Percentiles rank a stretch among this genome's conserved stretches.
Evolutionary conservation across 225 moss, liverwort and hornwort genomes (phyloP).

Genomic region (Straminergon stramineum): DNA sequence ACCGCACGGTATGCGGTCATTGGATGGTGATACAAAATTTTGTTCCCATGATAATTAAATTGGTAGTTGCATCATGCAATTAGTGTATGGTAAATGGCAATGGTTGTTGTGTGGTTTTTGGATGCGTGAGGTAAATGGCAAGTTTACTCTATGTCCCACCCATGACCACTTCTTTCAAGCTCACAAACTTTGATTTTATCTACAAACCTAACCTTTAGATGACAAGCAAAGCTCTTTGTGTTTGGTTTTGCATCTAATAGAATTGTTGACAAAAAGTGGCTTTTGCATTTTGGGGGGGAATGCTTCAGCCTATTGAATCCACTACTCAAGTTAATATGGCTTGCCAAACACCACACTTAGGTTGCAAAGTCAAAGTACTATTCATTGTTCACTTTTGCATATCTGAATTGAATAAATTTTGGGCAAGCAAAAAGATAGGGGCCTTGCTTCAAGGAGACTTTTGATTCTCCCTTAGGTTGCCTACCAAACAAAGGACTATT

Average conservation of each 20-base stretch:
- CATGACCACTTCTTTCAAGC: neutral
- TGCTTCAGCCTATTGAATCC: neutral
- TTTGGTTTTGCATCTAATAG: neutral
- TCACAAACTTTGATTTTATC: neutral
- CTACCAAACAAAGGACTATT: fast-evolving
- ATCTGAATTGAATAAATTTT: fast-evolving
- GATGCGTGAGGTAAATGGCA: too few species aligned
- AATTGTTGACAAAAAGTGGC: neutral
- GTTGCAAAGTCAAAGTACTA: too few species aligned
- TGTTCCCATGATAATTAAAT: too few species aligned
- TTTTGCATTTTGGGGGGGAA: neutral
- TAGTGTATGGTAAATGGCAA: too few species aligned
- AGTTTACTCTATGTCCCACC: too few species aligned
- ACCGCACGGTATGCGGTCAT: too few species aligned
- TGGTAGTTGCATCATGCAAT: too few species aligned
- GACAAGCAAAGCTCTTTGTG: fast-evolving
- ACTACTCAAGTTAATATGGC: too few species aligned
- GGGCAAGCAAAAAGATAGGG: neutral
- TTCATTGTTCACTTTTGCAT: neutral
- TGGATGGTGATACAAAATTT: too few species aligned
- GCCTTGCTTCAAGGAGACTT: fast-evolving
- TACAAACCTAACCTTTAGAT: neutral
- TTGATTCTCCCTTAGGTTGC: neutral
- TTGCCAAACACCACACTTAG: neutral
- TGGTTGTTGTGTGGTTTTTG: too few species aligned